Evolutionary conservation across 2,329 filamentous ascomycete genomes (phyloP).

Genomic region (Chrysoporthe deuterocubensis): DNA sequence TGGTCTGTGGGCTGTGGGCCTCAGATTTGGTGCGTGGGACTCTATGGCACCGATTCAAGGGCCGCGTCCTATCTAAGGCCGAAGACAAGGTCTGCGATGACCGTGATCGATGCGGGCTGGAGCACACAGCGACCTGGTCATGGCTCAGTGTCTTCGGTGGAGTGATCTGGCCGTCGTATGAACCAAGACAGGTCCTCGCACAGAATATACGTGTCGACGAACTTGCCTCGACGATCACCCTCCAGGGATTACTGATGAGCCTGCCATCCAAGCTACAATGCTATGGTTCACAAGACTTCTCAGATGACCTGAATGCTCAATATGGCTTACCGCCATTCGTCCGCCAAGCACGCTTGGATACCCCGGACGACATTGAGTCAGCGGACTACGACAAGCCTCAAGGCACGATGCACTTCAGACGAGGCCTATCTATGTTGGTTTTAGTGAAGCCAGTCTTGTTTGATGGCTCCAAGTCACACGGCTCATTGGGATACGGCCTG

Average conservation of each 20-base stretch:
- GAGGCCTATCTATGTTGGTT: background rate
- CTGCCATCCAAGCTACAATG: background rate
- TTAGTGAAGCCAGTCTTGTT: background rate
- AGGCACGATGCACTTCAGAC: background rate
- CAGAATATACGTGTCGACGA: background rate
- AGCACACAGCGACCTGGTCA: background rate
- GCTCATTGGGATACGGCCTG: background rate
- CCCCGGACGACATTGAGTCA: background rate
- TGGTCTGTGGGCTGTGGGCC: conserved; percentile 3
- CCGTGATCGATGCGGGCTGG: background rate
- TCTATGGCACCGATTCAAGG: background rate
- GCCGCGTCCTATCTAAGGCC: background rate
- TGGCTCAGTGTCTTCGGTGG: background rate
- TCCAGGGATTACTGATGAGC: background rate
- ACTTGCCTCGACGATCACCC: background rate
- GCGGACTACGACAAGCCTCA: background rate
- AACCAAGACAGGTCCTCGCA: background rate
- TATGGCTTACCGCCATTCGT: background rate
- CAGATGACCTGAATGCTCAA: background rate
- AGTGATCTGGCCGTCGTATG: background rate
- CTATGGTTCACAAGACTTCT: background rate
- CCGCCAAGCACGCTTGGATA: background rate
- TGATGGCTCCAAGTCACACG: background rate
- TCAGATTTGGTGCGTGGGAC: background rate
- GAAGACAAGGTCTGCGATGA: background rate